These are phyloP conservation scores for Iris pallida DNA, from an alignment of 116 monocot species.

Conservation along the genomic window DNA sequence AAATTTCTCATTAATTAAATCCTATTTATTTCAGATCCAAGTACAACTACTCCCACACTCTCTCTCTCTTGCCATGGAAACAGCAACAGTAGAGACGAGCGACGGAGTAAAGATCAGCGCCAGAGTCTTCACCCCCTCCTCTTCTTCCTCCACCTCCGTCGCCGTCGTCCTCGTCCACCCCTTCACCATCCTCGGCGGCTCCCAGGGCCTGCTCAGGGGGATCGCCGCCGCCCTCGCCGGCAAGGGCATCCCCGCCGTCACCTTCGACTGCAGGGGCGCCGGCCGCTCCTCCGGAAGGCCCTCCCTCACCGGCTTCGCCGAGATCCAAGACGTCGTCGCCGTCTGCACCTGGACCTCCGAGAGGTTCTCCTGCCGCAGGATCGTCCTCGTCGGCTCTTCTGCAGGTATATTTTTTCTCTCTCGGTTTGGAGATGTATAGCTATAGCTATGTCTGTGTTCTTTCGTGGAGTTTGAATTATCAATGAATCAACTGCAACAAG, in stretches of 20 bases:
- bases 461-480: background rate
- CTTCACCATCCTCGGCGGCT: slow-evolving; percentile 43
- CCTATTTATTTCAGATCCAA: no score
- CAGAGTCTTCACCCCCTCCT: slow-evolving; percentile 34
- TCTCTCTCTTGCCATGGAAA: slow-evolving; percentile 12
- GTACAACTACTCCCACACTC: no score
- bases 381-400: slow-evolving; percentile 73
- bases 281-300: slow-evolving; percentile 41
- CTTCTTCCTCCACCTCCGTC: slow-evolving; percentile 9
- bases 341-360: slow-evolving; percentile 71
- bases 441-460: background rate
- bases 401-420: slow-evolving; percentile 32
- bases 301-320: slow-evolving; percentile 40
- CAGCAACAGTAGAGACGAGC: slow-evolving; percentile 30
- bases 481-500: background rate
- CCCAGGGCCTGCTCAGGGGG: slow-evolving; percentile 40
- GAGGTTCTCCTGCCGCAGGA: slow-evolving; percentile 41
- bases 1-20: no score
- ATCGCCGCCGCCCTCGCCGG: slow-evolving; percentile 34
- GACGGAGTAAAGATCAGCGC: slow-evolving; percentile 37
- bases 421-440: background rate
- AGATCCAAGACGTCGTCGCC: slow-evolving; percentile 60
- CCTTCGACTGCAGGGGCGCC: slow-evolving; percentile 45
- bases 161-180: slow-evolving; percentile 42
- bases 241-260: slow-evolving; percentile 25